Conservation (phyloP, 2,329 filamentous ascomycete genomes). For the Phaeosphaeriaceae sp. region DNA sequence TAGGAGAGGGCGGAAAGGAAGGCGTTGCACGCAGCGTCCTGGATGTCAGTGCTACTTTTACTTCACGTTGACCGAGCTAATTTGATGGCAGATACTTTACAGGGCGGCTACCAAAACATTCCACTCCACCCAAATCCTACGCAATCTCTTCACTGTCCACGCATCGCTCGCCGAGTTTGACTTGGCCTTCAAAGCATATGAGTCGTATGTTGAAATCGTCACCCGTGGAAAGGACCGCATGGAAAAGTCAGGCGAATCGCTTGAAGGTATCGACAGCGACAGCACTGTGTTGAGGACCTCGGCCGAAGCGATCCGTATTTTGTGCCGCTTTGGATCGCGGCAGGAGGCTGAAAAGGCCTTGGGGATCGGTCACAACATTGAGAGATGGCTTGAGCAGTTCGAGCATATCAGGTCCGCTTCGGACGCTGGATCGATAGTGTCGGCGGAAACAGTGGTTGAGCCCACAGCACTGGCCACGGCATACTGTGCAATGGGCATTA, state of each 20-base stretch:
- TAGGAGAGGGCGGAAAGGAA: constrained; percentile 81
- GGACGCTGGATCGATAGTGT: constrained; percentile 33
- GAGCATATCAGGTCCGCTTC: constrained; percentile 34
- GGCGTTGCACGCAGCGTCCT: constrained; percentile 77
- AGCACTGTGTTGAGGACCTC: constrained; percentile 78
- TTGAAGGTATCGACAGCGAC: constrained; percentile 79
- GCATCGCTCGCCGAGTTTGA: constrained; percentile 89
- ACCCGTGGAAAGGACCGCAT: constrained; percentile 83
- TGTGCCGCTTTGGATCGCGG: constrained; percentile 81
- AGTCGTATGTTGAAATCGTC: constrained; percentile 90
- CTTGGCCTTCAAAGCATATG: constrained; percentile 86
- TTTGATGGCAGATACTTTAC: constrained; percentile 72
- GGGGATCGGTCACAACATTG: constrained; percentile 72
- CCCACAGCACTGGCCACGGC: constrained; percentile 67
- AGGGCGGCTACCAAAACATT: constrained; percentile 91
- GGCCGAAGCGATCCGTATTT: constrained; percentile 77
- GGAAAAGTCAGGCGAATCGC: constrained; percentile 73
- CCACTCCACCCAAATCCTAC: constrained; percentile 87
- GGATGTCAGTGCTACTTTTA: constrained; percentile 56
- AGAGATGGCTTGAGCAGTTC: constrained; percentile 73
- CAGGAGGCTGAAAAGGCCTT: constrained; percentile 81
- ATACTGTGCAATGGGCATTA: constrained; percentile 85
- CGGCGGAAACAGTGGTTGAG: constrained; percentile 57
- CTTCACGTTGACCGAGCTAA: neutral
- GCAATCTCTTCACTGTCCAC: constrained; percentile 87